Percentiles rank a stretch among this genome's conserved stretches.
Evolutionary conservation across 305 asterid genomes (phyloP).

Genomic region (Solanum chacoense): DNA sequence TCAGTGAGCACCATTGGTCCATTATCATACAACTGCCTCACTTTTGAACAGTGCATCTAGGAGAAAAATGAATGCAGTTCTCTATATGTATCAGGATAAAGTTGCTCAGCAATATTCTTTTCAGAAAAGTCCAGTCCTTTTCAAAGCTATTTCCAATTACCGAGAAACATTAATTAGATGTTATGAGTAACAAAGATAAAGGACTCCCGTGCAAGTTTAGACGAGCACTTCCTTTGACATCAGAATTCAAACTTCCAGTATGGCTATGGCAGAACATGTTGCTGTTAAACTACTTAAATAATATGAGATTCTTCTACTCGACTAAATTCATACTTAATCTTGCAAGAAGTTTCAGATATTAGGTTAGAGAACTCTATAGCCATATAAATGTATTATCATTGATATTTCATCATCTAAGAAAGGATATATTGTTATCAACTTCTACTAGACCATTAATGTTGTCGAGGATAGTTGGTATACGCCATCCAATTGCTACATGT

Average conservation of each 20-base stretch:
- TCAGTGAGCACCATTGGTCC: background rate
- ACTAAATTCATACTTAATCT: background rate
- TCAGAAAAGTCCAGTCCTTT: background rate
- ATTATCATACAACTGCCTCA: background rate
- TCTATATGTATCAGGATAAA: background rate
- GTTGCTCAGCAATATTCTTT: background rate
- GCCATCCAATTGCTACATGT: background rate
- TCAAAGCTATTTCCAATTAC: background rate
- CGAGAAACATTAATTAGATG: background rate
- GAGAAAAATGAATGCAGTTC: background rate
- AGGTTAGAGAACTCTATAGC: background rate
- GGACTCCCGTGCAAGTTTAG: background rate
- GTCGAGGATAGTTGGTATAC: background rate
- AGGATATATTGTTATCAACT: background rate
- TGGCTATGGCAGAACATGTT: constrained; percentile 68
- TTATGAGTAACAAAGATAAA: background rate
- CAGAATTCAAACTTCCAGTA: constrained; percentile 30
- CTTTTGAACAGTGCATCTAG: background rate
- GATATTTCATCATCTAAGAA: background rate
- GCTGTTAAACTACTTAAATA: constrained; percentile 25
- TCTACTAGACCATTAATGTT: background rate
- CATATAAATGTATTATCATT: background rate
- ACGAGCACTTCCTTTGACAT: background rate
- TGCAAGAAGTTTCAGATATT: background rate
- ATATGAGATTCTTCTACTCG: background rate